Percentiles rank a stretch among this genome's conserved stretches.
phyloP scores from a whole-genome alignment of 164 flowering plant genomes.

The Santalum album region DNA sequence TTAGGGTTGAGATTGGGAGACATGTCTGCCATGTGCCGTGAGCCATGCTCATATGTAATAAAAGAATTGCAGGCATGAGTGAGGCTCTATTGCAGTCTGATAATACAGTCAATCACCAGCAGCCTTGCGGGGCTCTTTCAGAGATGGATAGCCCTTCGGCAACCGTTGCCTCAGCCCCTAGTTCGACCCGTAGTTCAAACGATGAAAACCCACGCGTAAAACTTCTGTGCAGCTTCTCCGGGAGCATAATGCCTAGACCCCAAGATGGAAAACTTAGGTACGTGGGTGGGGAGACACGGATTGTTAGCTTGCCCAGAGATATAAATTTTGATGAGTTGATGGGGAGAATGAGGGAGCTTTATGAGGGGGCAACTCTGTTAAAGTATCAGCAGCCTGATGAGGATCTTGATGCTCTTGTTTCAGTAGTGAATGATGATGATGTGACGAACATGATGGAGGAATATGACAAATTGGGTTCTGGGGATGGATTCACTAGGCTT shows the following conservation, averaged over 20 bases:
- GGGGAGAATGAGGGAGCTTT: conserved; percentile 75
- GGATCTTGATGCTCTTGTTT: conserved; percentile 94
- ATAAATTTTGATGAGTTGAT: conserved; percentile 63
- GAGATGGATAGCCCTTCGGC: conserved; percentile 44
- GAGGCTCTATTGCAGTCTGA: conserved; percentile 7
- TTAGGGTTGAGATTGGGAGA: background rate
- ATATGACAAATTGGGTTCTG: conserved; percentile 80
- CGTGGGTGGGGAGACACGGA: conserved; percentile 95
- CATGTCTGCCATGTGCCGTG: conserved; percentile 8
- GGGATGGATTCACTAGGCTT: conserved; percentile 76
- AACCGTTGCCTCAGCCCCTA: background rate
- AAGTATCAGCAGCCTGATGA: conserved; percentile 99
- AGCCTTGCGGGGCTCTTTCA: conserved; percentile 9
- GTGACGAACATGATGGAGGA: conserved; percentile 98
- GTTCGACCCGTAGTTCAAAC: background rate
- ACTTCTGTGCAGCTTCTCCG: conserved; percentile 81
- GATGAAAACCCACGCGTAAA: conserved; percentile 33
- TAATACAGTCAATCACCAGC: conserved; percentile 10
- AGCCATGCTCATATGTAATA: conserved; percentile 35
- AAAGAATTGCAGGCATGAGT: conserved; percentile 16
- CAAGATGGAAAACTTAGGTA: conserved; percentile 90
- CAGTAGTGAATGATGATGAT: conserved; percentile 96
- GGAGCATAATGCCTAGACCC: conserved; percentile 89
- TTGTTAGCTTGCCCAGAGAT: conserved; percentile 71
- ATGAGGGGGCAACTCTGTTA: conserved; percentile 52